Conservation (phyloP, 176 grass and related monocot species). For the Paspalum vaginatum region DNA sequence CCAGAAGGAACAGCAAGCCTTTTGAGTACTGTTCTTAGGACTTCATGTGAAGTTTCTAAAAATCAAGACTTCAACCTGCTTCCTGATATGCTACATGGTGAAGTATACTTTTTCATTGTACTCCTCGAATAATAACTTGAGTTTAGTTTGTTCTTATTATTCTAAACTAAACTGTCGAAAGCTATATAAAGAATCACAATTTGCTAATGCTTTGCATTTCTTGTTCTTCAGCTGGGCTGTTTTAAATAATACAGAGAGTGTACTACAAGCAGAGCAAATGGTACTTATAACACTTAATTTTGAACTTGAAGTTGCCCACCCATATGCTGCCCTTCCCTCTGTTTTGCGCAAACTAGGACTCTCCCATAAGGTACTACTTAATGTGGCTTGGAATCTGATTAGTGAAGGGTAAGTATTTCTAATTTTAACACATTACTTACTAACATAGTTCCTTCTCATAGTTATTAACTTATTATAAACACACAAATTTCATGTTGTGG, state of each 20-base stretch:
- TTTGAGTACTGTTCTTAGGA: constrained; percentile 77
- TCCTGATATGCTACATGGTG: constrained; percentile 59
- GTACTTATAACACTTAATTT: constrained; percentile 94
- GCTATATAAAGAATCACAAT: neutral
- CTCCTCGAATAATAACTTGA: neutral
- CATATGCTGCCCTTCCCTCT: constrained; percentile 74
- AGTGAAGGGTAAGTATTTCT: constrained; percentile 83
- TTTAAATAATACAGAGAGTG: constrained; percentile 79
- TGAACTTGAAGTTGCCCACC: constrained; percentile 86
- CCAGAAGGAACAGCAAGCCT: constrained; percentile 79
- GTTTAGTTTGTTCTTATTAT: neutral
- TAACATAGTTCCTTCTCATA: constrained; percentile 16
- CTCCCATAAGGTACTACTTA: constrained; percentile 64
- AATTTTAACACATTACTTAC: constrained; percentile 17
- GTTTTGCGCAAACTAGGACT: constrained; percentile 72
- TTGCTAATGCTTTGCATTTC: constrained; percentile 21
- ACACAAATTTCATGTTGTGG: too few relatives aligned
- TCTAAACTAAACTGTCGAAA: constrained; percentile 11
- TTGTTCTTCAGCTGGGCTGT: constrained; percentile 67
- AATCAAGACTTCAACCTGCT: constrained; percentile 64
- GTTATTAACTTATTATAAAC: constrained; percentile 26
- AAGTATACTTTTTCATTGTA: constrained; percentile 43
- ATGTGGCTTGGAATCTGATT: constrained; percentile 75
- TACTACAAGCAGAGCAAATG: constrained; percentile 78
- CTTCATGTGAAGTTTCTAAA: constrained; percentile 80